Percentiles rank a stretch among this genome's conserved stretches.
These are phyloP conservation scores for Podila epigama DNA, from an alignment of 192 early-diverging fungal species.

Conservation along the genomic window DNA sequence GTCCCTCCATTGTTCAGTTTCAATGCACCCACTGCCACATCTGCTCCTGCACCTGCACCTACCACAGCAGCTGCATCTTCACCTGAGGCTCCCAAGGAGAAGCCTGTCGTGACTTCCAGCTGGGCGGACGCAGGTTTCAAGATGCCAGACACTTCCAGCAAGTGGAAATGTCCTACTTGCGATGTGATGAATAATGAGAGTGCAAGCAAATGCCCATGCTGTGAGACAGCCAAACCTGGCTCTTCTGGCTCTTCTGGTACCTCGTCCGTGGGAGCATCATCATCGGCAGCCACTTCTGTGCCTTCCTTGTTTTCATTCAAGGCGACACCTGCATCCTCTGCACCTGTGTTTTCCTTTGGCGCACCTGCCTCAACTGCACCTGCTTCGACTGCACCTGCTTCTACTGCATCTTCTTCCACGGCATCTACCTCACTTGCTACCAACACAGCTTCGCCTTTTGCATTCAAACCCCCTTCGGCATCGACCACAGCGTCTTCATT, in stretches of 20 bases:
- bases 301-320: not conserved
- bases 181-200: conserved; percentile 19
- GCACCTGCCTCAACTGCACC: not conserved
- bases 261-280: not conserved
- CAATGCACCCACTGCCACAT: too few species aligned
- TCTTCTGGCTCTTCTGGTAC: not conserved
- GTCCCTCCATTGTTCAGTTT: too few species aligned
- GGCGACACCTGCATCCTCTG: not conserved
- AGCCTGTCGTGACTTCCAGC: not conserved
- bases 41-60: too few species aligned
- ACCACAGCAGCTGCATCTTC: too few species aligned
- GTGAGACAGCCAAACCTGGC: conserved; percentile 19
- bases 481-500: too few species aligned
- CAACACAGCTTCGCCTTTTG: too few species aligned
- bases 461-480: too few species aligned
- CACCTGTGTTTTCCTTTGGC: not conserved
- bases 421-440: too few species aligned
- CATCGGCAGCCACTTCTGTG: not conserved
- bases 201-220: conserved; percentile 17
- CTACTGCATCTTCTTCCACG: not conserved
- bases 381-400: not conserved
- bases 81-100: not conserved
- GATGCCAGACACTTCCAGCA: conserved; percentile 3
- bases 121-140: conserved; percentile 5
- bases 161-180: conserved; percentile 35